Base-by-base conservation (phyloP, 2,329 filamentous ascomycete species). In the Colletotrichum theobromicola region DNA sequence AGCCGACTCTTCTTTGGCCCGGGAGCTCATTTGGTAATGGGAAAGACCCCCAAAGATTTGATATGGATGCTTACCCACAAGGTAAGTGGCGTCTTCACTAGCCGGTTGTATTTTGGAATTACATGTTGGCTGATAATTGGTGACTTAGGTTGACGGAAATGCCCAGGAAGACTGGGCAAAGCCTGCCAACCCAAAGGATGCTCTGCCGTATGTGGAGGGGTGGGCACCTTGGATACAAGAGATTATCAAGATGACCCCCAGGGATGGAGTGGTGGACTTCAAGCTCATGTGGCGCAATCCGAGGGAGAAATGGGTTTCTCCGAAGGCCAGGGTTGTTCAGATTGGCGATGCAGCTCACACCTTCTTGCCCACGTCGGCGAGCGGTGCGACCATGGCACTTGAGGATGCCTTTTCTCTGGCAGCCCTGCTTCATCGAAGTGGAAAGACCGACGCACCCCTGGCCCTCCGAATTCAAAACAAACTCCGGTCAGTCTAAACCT, bases 281-380 rank as follows among this genome's bases (percentile, higher is more conserved):
- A 83, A 84, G 78, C 81, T 86, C 46, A 83, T 84, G 76, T 85
- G 83, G 84, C 83, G 84, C 16, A 80, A 85, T 70, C 83, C 83
- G 35, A 82, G 83, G 60, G 82, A 82, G 1, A 81, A 80, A 28
- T 86, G 83, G 83, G 78, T 80, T 3, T 85, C 83, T 3, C 80
- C 79, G 0, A 78, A 78, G 1, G 82, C 75, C 2, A 81, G 83
- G 4, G 81, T 86, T 3, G 77, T 85, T 21, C 79, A 83, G 60
- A 83, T 85, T 32, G 84, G 84, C 24, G 85, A 86, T 67, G 82
- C 84, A 0, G 85, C 85, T 4, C 85, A 87, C 77, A 82, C 84
- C 0, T 84, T 85, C 76, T 79, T 85, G 13, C 84, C 85, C 1
- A 82, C 84, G 7, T 85, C 84, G 1, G 83, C 83, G 28, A 85